A percentile compares a stretch with the other conserved stretches of the same genome.
These are phyloP conservation scores for Carex myosuroides DNA, from an alignment of 176 grass and related monocot species.

Conservation along the genomic window DNA sequence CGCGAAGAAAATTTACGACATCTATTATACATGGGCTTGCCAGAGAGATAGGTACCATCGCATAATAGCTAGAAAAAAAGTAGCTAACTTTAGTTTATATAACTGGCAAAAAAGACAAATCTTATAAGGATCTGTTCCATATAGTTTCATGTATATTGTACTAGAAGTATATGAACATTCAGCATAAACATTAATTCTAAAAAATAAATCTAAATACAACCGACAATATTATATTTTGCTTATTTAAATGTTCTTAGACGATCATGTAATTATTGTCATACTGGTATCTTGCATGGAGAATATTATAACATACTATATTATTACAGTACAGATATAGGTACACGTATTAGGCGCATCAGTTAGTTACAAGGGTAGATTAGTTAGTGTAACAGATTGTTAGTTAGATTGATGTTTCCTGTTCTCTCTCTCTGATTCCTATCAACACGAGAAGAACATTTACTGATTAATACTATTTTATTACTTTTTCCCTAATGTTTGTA, in stretches of 20 bases:
- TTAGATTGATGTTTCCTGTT: too few species aligned
- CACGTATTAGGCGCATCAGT: too few species aligned
- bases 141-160: neutral
- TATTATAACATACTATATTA: neutral
- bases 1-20: constrained; percentile 36
- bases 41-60: constrained; percentile 60
- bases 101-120: neutral
- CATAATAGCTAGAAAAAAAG: constrained; percentile 55
- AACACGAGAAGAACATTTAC: neutral
- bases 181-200: neutral
- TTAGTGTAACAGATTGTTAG: too few species aligned
- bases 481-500: neutral
- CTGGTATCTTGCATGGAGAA: neutral
- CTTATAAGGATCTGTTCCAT: neutral
- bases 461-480: neutral
- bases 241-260: neutral
- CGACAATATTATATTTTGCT: neutral
- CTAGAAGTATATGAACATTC: neutral
- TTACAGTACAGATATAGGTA: neutral
- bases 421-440: too few species aligned
- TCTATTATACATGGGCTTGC: constrained; percentile 65
- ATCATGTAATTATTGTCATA: neutral
- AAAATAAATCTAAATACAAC: neutral
- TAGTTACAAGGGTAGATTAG: too few species aligned
- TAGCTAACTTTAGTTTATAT: constrained; percentile 21